Percentiles rank a stretch among this genome's conserved stretches.
phyloP scores from a whole-genome alignment of 768 basidiomycete species.

The Trametes cinnabarina region DNA sequence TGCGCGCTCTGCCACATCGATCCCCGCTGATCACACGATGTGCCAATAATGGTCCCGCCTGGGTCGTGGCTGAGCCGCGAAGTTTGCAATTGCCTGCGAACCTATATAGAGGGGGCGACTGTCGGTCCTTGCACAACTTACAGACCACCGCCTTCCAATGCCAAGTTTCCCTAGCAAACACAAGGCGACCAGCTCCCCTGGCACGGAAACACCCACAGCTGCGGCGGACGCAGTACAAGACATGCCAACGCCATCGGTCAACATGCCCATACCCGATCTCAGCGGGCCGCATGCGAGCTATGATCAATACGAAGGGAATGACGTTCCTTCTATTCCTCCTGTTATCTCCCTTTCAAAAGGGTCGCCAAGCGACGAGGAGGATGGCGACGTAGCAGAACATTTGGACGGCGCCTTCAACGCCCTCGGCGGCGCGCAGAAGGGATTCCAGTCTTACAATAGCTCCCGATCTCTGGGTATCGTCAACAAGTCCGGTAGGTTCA shows the following conservation, averaged over 20 bases:
- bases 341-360: not conserved
- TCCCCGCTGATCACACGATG: not conserved
- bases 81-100: not conserved
- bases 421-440: not conserved
- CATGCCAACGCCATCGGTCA: no score
- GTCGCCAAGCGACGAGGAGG: not conserved
- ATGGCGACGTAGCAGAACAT: not conserved
- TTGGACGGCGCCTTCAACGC: not conserved
- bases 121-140: not conserved
- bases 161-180: slow-evolving; percentile 3
- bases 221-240: not conserved
- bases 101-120: not conserved
- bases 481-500: slow-evolving; percentile 6
- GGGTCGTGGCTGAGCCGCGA: not conserved
- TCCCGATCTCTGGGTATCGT: not conserved
- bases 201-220: not conserved
- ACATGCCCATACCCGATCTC: not conserved
- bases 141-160: not conserved
- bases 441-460: not conserved
- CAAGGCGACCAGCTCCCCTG: slow-evolving; percentile 1
- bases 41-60: not conserved
- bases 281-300: not conserved
- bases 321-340: not conserved
- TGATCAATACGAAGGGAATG: not conserved
- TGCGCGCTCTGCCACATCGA: not conserved